Evolutionary conservation across 768 basidiomycete genomes (phyloP).

Genomic region (Hemileccinum rubropunctum): DNA sequence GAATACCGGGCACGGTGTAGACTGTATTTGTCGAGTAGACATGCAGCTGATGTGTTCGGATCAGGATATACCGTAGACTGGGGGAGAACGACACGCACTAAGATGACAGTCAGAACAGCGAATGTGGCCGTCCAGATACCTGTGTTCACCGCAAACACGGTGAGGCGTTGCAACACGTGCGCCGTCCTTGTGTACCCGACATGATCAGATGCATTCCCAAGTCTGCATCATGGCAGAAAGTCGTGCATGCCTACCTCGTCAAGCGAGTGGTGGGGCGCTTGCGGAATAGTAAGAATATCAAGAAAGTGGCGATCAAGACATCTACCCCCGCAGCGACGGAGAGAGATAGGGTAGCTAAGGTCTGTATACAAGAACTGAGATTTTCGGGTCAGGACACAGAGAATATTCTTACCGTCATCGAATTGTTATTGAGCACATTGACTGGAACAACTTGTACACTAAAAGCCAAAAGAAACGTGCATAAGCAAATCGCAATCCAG

Average conservation of each 20-base stretch:
- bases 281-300: neutral
- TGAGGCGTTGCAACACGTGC: conserved; percentile 6
- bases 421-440: neutral
- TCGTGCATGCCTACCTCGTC: neutral
- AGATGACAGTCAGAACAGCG: conserved; percentile 43
- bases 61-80: neutral
- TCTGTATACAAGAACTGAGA: neutral
- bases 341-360: neutral
- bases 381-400: neutral
- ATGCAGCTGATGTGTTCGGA: neutral
- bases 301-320: neutral
- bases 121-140: conserved; percentile 51
- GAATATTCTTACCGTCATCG: neutral
- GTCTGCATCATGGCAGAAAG: neutral
- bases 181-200: conserved; percentile 1
- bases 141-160: conserved; percentile 5
- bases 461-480: neutral
- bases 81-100: conserved; percentile 35
- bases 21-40: neutral
- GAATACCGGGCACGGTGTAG: neutral
- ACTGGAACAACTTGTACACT: neutral
- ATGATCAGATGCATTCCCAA: neutral
- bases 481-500: neutral
- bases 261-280: neutral
- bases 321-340: neutral